Evolutionary conservation across 495 filamentous ascomycete species (phyloP).

Genomic region (Xylaria curta): DNA sequence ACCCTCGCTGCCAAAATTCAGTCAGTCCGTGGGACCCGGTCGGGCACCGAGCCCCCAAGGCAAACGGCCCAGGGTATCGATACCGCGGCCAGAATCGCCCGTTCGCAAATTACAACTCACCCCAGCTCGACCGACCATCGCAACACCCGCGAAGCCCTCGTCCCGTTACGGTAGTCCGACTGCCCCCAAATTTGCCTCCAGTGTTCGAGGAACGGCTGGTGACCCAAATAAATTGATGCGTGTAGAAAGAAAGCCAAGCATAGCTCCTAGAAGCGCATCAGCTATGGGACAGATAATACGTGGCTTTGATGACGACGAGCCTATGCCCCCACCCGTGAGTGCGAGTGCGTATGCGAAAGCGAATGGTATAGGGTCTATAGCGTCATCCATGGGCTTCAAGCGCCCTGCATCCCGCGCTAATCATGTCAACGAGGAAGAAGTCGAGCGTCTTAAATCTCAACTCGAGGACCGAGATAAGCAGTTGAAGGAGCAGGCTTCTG

Average conservation of each 20-base stretch:
- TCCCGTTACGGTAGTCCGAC: slow-evolving; percentile 70
- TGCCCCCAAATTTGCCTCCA: slow-evolving; percentile 68
- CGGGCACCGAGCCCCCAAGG: slow-evolving; percentile 72
- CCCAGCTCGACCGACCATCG: slow-evolving; percentile 60
- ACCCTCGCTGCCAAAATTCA: slow-evolving; percentile 72
- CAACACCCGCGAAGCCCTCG: slow-evolving; percentile 54
- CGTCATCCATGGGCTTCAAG: slow-evolving; percentile 53
- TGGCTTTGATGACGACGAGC: slow-evolving; percentile 61
- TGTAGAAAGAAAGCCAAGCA: slow-evolving; percentile 55
- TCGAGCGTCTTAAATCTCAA: slow-evolving; percentile 68
- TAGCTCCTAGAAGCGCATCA: slow-evolving; percentile 61
- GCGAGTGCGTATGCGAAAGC: slow-evolving; percentile 56
- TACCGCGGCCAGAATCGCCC: slow-evolving; percentile 87
- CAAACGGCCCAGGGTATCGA: slow-evolving; percentile 74
- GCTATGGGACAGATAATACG: slow-evolving; percentile 53
- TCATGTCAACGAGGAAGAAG: slow-evolving; percentile 64
- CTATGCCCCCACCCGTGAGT: slow-evolving; percentile 52
- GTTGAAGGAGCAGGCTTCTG: slow-evolving; percentile 82
- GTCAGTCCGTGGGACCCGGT: slow-evolving; percentile 84
- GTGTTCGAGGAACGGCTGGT: slow-evolving; percentile 62
- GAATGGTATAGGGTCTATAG: slow-evolving; percentile 54
- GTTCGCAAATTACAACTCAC: slow-evolving; percentile 67
- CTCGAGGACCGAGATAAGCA: slow-evolving; percentile 86
- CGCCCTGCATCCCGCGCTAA: slow-evolving; percentile 57
- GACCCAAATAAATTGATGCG: slow-evolving; percentile 62